Base-by-base conservation (phyloP, 1,284 basidiomycete species). In the Rugosomyces carneus region DNA sequence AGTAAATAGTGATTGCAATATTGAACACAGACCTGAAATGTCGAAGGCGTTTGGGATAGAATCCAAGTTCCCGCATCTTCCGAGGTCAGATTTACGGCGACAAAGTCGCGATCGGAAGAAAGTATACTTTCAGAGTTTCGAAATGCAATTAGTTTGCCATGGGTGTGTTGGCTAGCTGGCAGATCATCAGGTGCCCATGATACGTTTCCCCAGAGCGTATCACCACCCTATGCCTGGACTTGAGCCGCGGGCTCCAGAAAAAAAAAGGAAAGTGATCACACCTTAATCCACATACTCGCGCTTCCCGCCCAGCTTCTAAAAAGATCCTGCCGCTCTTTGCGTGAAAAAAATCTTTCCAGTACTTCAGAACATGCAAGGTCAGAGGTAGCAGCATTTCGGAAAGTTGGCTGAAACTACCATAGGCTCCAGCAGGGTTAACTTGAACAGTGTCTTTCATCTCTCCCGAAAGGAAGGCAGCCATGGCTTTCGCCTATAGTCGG, bases 291-390 rank as follows among this genome's bases (percentile, higher is more conserved):
- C 81, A 94, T 82, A 56, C 88, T 92, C 13, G 90, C 92, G 51
- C 89, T 87, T 32, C 95, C 95, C 1, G 92, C 90, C 96, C 95
- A 99, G 56, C 85, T 89, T 29, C 93, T 78, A 73, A 99, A 99
- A 11, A 99, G 73, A 48, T 80, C 84, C 47, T 91, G 91, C 0
- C 95, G 79, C 63, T 99, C 96, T 29, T 80, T 80, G 26, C 92
- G 75, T 1, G 89, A 93, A 66, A 98, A 98, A 72, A 95, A 93
- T 44, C 80, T 77, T 56, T 90, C 87, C 3, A 89, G 72, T 0
- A 89, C 85, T 88, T 21, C 15, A 29, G 27, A 5, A 19, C 32
- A 7, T 34, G 9, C n/a, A n/a, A 29, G 16, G 8, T 16, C 16
- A 37, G 26, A 31, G 3, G 15, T 20, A 18, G 19, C 10, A 20